phyloP scores from a whole-genome alignment of 495 filamentous ascomycete genomes.

The Parachaetomium inaequale region DNA sequence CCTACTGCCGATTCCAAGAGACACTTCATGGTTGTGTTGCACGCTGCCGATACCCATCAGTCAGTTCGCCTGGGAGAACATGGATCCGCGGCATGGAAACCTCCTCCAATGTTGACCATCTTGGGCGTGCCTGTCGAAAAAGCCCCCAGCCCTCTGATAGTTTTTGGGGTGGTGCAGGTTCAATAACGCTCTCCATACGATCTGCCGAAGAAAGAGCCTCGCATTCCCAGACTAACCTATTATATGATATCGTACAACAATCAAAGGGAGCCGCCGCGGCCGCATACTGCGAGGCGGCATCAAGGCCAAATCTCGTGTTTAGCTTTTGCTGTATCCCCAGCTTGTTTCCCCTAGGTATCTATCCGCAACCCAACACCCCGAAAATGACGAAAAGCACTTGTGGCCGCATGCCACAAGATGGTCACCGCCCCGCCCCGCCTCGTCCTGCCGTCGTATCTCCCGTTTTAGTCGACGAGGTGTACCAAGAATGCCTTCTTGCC shows the following conservation, averaged over 20 bases:
- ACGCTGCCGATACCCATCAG: neutral
- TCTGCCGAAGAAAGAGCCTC: neutral
- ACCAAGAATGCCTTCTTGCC: neutral
- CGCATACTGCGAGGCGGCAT: neutral
- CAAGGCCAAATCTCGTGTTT: neutral
- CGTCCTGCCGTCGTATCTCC: neutral
- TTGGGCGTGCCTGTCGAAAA: no score
- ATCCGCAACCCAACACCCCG: neutral
- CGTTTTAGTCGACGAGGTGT: neutral
- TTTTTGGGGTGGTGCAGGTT: no score
- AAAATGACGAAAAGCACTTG: neutral
- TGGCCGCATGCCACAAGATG: neutral
- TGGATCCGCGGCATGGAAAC: no score
- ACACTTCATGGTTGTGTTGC: no score
- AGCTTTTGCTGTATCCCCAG: constrained; percentile 7
- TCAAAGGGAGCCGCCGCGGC: neutral
- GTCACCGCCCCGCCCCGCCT: neutral
- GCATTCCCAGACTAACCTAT: constrained; percentile 5
- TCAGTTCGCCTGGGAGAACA: neutral
- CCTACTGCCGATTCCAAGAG: neutral
- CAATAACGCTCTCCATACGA: neutral
- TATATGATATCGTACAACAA: constrained; percentile 17
- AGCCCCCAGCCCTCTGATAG: no score
- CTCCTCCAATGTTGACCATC: no score
- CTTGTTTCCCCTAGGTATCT: constrained; percentile 9